These are phyloP conservation scores for Candida frijolesensis DNA, from an alignment of 1,139 yeast genomes.

Conservation along the genomic window DNA sequence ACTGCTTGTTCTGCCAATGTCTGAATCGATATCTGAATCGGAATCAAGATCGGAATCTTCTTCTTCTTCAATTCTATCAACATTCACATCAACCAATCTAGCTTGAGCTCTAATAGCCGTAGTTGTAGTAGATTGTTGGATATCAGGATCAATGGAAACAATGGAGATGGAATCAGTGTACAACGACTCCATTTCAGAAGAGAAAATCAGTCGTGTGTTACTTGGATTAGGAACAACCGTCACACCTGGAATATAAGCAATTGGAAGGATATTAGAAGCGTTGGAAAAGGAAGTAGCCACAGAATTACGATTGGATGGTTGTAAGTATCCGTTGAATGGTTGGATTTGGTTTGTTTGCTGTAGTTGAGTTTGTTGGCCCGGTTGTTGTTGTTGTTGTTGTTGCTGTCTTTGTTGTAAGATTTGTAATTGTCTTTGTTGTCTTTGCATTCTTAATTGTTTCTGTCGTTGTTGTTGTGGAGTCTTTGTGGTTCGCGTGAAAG, in stretches of 20 bases:
- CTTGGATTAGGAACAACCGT: slow-evolving; percentile 60
- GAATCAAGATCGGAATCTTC: slow-evolving; percentile 41
- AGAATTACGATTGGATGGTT: slow-evolving; percentile 31
- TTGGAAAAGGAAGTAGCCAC: slow-evolving; percentile 66
- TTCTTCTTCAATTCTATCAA: slow-evolving; percentile 53
- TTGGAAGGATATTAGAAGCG: slow-evolving; percentile 88
- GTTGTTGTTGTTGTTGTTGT: slow-evolving; percentile 10
- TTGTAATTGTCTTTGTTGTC: slow-evolving; percentile 8
- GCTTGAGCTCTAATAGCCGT: slow-evolving; percentile 77
- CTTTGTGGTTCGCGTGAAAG: slow-evolving; percentile 40
- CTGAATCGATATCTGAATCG: slow-evolving; percentile 48
- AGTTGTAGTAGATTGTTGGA: not conserved
- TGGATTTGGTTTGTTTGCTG: slow-evolving; percentile 9
- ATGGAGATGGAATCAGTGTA: slow-evolving; percentile 54
- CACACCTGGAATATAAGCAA: slow-evolving; percentile 93
- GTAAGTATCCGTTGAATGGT: slow-evolving; percentile 4
- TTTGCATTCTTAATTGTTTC: slow-evolving; percentile 13
- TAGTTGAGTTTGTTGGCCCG: slow-evolving; percentile 14
- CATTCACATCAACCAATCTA: slow-evolving; percentile 57
- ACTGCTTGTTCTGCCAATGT: slow-evolving; percentile 30
- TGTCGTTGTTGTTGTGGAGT: slow-evolving; percentile 15
- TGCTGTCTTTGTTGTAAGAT: slow-evolving; percentile 11
- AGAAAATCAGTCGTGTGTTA: slow-evolving; percentile 49
- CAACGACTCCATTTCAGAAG: slow-evolving; percentile 52
- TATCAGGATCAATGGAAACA: slow-evolving; percentile 3